These are phyloP conservation scores for Apiosordaria backusii DNA, from an alignment of 495 filamentous ascomycete genomes.

Conservation along the genomic window DNA sequence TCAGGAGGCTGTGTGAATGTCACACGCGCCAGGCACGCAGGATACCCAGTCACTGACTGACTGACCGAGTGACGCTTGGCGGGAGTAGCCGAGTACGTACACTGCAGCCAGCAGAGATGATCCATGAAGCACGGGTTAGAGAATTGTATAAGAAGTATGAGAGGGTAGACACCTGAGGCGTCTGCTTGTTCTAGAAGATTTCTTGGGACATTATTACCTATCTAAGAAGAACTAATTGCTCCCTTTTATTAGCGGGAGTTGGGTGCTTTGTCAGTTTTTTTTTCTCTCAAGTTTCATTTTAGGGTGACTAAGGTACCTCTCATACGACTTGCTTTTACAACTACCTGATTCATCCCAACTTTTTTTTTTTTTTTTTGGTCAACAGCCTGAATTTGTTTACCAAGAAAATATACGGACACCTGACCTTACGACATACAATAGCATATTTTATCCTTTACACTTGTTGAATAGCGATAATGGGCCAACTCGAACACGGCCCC, in stretches of 20 bases:
- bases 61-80: background rate
- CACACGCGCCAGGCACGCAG: background rate
- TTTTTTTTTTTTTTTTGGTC: background rate
- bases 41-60: background rate
- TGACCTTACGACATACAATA: background rate
- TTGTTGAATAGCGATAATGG: too few relatives aligned
- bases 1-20: slow-evolving; percentile 22
- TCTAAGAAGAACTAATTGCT: background rate
- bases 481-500: too few relatives aligned
- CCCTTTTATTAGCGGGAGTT: background rate
- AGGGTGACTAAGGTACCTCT: too few relatives aligned
- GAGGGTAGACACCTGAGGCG: background rate
- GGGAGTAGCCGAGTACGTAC: background rate
- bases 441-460: too few relatives aligned
- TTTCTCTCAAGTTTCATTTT: background rate
- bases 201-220: background rate
- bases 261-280: background rate
- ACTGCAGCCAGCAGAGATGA: too few relatives aligned
- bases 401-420: background rate
- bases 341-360: too few relatives aligned
- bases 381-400: background rate
- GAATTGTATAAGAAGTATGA: background rate
- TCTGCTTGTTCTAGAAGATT: background rate
- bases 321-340: too few relatives aligned
- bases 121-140: background rate